phyloP scores from a whole-genome alignment of 768 basidiomycete genomes.

The Rickenella mellea region DNA sequence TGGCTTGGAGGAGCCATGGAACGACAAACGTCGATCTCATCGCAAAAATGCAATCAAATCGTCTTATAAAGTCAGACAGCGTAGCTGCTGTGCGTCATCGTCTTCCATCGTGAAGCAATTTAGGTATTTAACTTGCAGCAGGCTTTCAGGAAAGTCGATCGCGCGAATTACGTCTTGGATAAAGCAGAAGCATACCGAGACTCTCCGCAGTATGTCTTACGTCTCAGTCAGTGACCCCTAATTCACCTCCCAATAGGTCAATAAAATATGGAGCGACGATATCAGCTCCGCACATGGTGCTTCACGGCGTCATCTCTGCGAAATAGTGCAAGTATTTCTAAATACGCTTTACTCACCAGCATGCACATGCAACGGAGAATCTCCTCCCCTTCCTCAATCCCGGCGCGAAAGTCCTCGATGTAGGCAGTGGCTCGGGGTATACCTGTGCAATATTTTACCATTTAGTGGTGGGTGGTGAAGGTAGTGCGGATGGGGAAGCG shows the following conservation, averaged over 20 bases:
- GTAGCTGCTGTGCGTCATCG: slow-evolving; percentile 41
- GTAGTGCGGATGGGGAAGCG: no score
- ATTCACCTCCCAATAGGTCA: slow-evolving; percentile 27
- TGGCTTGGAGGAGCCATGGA: slow-evolving; percentile 82
- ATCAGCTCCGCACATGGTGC: slow-evolving; percentile 92
- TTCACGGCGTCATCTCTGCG: background rate
- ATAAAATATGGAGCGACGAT: slow-evolving; percentile 89
- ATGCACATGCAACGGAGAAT: slow-evolving; percentile 77
- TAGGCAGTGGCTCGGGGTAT: slow-evolving; percentile 86
- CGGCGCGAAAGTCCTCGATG: slow-evolving; percentile 74
- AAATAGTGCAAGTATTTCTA: background rate
- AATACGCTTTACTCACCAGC: slow-evolving; percentile 34
- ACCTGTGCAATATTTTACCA: slow-evolving; percentile 74
- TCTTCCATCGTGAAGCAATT: background rate
- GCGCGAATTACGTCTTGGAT: slow-evolving; percentile 34
- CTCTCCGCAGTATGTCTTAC: slow-evolving; percentile 52
- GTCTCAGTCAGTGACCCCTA: background rate
- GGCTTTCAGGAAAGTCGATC: slow-evolving; percentile 39
- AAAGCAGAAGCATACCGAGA: slow-evolving; percentile 58
- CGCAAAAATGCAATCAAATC: slow-evolving; percentile 44
- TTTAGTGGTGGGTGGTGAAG: slow-evolving; percentile 39
- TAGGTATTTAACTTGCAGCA: slow-evolving; percentile 8
- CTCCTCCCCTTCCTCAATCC: slow-evolving; percentile 64
- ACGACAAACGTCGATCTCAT: slow-evolving; percentile 65
- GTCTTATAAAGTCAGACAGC: slow-evolving; percentile 45